Evolutionary conservation across 2,329 filamentous ascomycete genomes (phyloP).

Genomic region (Penicillium occitanis): DNA sequence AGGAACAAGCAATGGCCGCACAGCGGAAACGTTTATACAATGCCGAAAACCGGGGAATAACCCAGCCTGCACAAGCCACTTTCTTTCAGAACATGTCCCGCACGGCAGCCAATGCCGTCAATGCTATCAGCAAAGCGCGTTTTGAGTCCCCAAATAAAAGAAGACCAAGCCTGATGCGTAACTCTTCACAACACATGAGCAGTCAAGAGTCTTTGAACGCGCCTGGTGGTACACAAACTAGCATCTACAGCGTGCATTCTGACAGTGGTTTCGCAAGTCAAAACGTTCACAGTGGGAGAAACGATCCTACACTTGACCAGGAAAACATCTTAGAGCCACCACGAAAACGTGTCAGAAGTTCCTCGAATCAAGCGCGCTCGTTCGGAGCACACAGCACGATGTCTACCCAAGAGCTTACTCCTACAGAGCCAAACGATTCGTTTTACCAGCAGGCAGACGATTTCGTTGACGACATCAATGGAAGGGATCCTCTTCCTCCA

Average conservation of each 20-base stretch:
- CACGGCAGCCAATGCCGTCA: conserved; percentile 88
- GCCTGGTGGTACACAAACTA: conserved; percentile 77
- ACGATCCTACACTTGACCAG: conserved; percentile 50
- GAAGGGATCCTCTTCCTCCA: conserved; percentile 48
- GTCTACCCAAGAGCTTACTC: conserved; percentile 44
- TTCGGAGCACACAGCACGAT: conserved; percentile 38
- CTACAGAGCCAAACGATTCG: conserved; percentile 49
- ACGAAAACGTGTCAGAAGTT: conserved; percentile 68
- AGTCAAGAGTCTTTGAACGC: conserved; percentile 66
- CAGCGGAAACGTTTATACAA: conserved; percentile 91
- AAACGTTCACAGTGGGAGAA: conserved; percentile 51
- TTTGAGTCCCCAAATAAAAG: conserved; percentile 80
- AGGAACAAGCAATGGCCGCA: conserved; percentile 97
- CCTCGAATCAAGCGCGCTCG: conserved; percentile 51
- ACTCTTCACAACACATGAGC: conserved; percentile 56
- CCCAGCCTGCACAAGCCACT: conserved; percentile 68
- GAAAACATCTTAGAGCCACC: conserved; percentile 71
- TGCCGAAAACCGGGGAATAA: conserved; percentile 67
- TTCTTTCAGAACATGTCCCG: conserved; percentile 97
- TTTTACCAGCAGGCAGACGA: conserved; percentile 47
- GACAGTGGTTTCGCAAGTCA: conserved; percentile 67
- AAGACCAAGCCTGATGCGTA: conserved; percentile 67
- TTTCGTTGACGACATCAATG: conserved; percentile 35
- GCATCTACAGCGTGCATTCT: conserved; percentile 65
- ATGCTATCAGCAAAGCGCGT: conserved; percentile 92